A percentile compares a stretch with the other conserved stretches of the same genome.
Evolutionary conservation across 495 filamentous ascomycete species (phyloP).

Genomic region (Letharia lupina): DNA sequence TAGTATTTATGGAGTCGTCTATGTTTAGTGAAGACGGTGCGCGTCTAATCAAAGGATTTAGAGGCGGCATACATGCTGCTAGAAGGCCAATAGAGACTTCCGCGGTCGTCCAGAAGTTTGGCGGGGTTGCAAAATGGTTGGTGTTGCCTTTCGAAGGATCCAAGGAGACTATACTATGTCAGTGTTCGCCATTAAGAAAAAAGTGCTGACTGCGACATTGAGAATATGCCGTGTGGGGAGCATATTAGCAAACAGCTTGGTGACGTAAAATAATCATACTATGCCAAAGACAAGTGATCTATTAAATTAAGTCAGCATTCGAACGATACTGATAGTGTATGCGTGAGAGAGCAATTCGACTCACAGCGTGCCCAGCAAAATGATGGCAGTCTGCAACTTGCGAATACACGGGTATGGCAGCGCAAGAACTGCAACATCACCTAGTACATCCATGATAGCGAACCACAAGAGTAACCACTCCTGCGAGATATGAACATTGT

Average conservation of each 20-base stretch:
- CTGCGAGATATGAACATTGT: too few species aligned
- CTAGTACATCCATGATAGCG: constrained; percentile 11
- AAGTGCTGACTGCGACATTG: not conserved
- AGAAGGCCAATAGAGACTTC: constrained; percentile 12
- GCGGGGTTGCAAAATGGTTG: not conserved
- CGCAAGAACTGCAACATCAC: constrained; percentile 6
- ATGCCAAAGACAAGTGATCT: constrained; percentile 8
- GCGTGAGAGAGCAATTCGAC: not conserved
- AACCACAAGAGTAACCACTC: constrained; percentile 7
- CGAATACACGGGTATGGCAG: constrained; percentile 13
- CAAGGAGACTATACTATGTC: not conserved
- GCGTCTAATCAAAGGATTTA: not conserved
- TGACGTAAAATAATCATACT: constrained; percentile 1
- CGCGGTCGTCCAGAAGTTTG: constrained; percentile 10
- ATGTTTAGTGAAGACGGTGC: not conserved
- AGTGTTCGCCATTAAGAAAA: not conserved
- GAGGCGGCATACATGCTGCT: constrained; percentile 13
- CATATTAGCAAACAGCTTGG: constrained; percentile 5
- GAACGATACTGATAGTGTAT: not conserved
- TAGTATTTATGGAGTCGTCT: not conserved
- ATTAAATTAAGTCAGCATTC: not conserved
- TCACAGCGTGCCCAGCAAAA: constrained; percentile 12
- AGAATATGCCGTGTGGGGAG: too few species aligned
- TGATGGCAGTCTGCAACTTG: not conserved
- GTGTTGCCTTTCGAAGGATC: not conserved